Conservation (phyloP, 1,284 basidiomycete genomes). For the Sanguinoderma infundibulare region DNA sequence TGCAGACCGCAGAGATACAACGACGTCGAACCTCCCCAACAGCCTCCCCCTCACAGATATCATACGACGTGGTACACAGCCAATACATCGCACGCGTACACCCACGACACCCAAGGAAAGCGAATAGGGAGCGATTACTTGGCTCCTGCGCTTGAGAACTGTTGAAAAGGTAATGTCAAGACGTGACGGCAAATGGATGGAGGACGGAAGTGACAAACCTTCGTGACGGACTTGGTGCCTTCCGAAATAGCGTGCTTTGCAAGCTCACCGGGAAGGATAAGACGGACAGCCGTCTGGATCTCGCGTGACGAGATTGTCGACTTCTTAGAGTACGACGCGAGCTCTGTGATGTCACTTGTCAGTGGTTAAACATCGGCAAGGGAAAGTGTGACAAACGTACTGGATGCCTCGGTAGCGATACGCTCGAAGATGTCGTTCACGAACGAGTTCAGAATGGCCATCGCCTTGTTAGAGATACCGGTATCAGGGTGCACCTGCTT, state of each 20-base stretch:
- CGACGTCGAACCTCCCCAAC: conserved; percentile 7
- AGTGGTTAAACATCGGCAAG: neutral
- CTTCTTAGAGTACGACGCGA: conserved; percentile 92
- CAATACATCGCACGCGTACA: neutral
- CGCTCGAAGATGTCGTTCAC: conserved; percentile 95
- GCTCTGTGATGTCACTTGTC: conserved; percentile 53
- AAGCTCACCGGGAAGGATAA: conserved; percentile 89
- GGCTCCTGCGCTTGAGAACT: conserved; percentile 71
- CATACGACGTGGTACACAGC: neutral
- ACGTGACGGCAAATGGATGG: neutral
- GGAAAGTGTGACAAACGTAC: conserved; percentile 34
- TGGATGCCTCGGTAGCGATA: conserved; percentile 89
- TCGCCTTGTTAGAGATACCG: conserved; percentile 97
- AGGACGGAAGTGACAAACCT: conserved; percentile 26
- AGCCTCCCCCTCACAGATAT: neutral
- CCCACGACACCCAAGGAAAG: neutral
- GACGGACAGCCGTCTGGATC: conserved; percentile 90
- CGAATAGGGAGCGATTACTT: conserved; percentile 42
- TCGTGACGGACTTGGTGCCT: conserved; percentile 63
- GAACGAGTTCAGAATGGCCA: conserved; percentile 93
- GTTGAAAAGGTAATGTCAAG: conserved; percentile 2
- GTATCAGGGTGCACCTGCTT: conserved; percentile 97
- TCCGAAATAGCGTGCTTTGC: conserved; percentile 85
- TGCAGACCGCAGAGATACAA: conserved; percentile 21
- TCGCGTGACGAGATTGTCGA: conserved; percentile 94